Evolutionary conservation across 2,329 filamentous ascomycete genomes (phyloP).

Genomic region (Juglanconis oblonga): DNA sequence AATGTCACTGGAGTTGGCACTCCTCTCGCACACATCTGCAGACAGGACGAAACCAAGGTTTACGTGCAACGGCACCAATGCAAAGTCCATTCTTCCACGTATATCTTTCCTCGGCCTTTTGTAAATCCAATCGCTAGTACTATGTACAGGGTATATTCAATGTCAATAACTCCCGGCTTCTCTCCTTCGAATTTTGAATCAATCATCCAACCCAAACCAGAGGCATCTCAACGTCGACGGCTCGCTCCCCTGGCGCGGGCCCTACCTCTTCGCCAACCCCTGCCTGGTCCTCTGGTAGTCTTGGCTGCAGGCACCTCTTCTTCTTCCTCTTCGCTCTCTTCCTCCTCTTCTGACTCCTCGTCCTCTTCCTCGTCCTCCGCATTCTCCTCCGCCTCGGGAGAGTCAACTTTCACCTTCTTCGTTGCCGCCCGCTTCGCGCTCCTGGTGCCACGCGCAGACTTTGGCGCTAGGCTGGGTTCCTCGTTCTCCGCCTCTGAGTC

Average conservation of each 20-base stretch:
- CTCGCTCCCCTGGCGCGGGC: slow-evolving; percentile 27
- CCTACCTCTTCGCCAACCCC: slow-evolving; percentile 32
- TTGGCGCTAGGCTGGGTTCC: slow-evolving; percentile 35
- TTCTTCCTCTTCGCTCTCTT: slow-evolving; percentile 30
- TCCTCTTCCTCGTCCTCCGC: slow-evolving; percentile 34
- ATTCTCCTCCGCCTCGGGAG: slow-evolving; percentile 29
- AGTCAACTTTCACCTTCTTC: slow-evolving; percentile 34
- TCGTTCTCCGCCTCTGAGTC: slow-evolving; percentile 44
- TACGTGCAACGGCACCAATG: no score
- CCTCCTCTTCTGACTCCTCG: slow-evolving; percentile 36
- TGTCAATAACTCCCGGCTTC: not conserved
- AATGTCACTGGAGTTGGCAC: no score
- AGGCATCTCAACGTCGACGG: slow-evolving; percentile 6
- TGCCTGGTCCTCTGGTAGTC: slow-evolving; percentile 32
- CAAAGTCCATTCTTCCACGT: no score
- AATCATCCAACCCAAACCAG: not conserved
- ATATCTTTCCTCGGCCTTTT: not conserved
- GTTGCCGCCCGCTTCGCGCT: slow-evolving; percentile 41
- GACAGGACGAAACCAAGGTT: no score
- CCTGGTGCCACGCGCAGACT: slow-evolving; percentile 40
- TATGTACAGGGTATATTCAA: not conserved
- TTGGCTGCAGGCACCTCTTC: slow-evolving; percentile 35
- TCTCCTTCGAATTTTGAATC: not conserved
- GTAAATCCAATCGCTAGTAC: not conserved
- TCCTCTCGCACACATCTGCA: no score